phyloP scores from a whole-genome alignment of 2,329 filamentous ascomycete genomes.

The Colletotrichum lupini region DNA sequence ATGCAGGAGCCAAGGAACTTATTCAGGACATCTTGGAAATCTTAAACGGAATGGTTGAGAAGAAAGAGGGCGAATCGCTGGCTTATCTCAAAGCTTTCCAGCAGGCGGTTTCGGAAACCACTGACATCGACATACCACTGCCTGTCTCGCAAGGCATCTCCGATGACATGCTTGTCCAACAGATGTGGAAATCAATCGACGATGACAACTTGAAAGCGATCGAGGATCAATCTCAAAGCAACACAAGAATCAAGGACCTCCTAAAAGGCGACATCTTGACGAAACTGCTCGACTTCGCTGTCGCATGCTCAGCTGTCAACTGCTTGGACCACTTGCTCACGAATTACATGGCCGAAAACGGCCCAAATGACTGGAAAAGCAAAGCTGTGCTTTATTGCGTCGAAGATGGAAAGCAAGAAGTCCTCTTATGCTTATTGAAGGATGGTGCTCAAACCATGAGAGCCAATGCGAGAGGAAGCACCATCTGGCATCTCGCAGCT shows the following conservation, averaged over 20 bases:
- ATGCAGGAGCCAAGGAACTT: background rate
- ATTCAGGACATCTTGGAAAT: background rate
- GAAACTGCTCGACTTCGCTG: background rate
- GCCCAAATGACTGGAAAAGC: background rate
- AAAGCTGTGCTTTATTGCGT: background rate
- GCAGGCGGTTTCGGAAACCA: background rate
- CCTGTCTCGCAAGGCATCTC: background rate
- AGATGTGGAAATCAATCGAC: slow-evolving; percentile 7
- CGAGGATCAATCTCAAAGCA: background rate
- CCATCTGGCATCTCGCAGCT: slow-evolving; percentile 11
- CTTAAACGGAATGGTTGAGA: background rate
- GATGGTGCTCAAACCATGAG: background rate
- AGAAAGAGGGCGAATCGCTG: background rate
- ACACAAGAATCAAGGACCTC: background rate
- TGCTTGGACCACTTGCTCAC: background rate
- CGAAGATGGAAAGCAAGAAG: background rate
- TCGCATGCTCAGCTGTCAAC: background rate
- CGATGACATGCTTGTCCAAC: slow-evolving; percentile 3
- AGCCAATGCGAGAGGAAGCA: background rate
- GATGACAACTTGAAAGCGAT: background rate
- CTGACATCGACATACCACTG: background rate
- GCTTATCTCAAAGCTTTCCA: slow-evolving; percentile 21
- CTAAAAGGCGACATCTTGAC: background rate
- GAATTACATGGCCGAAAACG: background rate
- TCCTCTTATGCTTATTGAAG: slow-evolving; percentile 1